These are phyloP conservation scores for Sarcodon sp. DNA, from an alignment of 768 basidiomycete species.

Conservation along the genomic window DNA sequence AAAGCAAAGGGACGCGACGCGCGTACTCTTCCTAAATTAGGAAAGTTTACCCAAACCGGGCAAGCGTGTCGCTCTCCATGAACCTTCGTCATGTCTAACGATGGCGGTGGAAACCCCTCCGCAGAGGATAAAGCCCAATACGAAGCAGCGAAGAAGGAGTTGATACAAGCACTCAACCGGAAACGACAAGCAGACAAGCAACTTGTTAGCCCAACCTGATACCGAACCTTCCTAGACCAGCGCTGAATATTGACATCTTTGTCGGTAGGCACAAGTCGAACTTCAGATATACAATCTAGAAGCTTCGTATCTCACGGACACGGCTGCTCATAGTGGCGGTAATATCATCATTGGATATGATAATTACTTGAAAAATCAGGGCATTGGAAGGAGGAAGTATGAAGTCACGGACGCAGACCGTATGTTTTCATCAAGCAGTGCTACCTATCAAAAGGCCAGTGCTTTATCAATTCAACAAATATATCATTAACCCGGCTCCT, in stretches of 20 bases:
- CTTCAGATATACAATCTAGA: conserved; percentile 71
- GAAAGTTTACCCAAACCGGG: too few relatives aligned
- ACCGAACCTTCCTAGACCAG: background rate
- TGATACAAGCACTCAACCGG: conserved; percentile 59
- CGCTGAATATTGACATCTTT: background rate
- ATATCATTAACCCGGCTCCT: conserved; percentile 3
- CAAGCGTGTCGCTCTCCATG: too few relatives aligned
- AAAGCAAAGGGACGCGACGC: too few relatives aligned
- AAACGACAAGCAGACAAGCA: conserved; percentile 69
- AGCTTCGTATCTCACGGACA: conserved; percentile 64
- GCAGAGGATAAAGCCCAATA: conserved; percentile 64
- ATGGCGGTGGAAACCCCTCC: conserved; percentile 5
- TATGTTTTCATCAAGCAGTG: conserved; percentile 72
- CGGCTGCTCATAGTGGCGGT: conserved; percentile 63
- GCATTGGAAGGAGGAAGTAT: conserved; percentile 51
- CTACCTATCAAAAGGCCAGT: conserved; percentile 59
- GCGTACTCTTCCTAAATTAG: too few relatives aligned
- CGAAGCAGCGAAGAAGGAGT: conserved; percentile 62
- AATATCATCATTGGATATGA: conserved; percentile 87
- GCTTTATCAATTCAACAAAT: background rate
- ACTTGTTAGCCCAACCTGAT: conserved; percentile 33
- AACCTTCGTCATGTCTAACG: too few relatives aligned
- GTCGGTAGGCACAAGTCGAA: conserved; percentile 57
- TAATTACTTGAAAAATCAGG: conserved; percentile 72
- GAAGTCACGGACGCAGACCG: conserved; percentile 71